Evolutionary conservation across 176 grass and related monocot species (phyloP), one percentile per base, ranked within the genome.

Genomic region (Tuctoria greenei): DNA sequence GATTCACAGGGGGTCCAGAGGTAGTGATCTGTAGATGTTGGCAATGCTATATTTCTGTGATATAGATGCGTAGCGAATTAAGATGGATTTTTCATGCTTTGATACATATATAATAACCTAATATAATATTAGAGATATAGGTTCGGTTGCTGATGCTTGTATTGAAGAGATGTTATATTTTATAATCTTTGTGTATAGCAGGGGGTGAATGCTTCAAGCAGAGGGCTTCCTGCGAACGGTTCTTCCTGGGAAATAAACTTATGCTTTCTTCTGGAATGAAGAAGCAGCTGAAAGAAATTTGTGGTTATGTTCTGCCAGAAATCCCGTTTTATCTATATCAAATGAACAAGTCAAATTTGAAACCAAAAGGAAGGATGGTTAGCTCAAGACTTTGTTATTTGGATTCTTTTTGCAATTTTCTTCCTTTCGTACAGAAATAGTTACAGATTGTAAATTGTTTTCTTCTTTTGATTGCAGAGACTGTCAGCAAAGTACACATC

Each of bases 191-290:
- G 0, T 31, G 4, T 75, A 18, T 75, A 26, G 26, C 57, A 75
- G 73, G 55, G 55, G 27, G 16, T 63, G 73, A 46, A 75, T n/a
- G 3, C 1, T 37, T 67, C 5, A 1, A 75, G 17, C n/a, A 8
- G 34, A 31, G 0, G 2, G 38, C 5, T 40, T 45, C 9, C 18
- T 8, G 3, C 61, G 39, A 61, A 75, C 63, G 73, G 73, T 75
- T 75, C 45, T 75, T 62, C 73, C 5, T 16, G 34, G 73, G 73
- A 31, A 75, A 75, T n/a, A 75, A 75, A 45, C 58, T 75, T 35
- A 46, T 75, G 73, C 73, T 75, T 12, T 62, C 73, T 75, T 75
- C 40, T 62, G 73, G 27, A 47, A 75, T 75, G 41, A 75, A 75
- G 57, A 44, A 75, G 20, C 12, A 62, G 26, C 25, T 75, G 25